These are phyloP conservation scores for Aspergillus sergii DNA, from an alignment of 2,329 filamentous ascomycete genomes.

Conservation along the genomic window DNA sequence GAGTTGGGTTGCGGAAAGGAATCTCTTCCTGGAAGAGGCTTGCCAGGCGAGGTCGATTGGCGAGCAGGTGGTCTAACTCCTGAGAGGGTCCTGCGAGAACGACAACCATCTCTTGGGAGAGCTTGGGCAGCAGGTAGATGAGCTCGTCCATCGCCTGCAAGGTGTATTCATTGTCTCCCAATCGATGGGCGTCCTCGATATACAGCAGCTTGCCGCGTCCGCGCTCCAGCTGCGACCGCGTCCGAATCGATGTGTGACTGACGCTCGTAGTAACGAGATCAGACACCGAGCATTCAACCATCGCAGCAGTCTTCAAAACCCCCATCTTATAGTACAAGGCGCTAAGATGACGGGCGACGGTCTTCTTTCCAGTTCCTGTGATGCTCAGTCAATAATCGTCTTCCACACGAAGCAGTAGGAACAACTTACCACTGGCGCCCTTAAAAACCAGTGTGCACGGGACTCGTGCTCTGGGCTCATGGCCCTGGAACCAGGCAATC, in stretches of 20 bases:
- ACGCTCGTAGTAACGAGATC: conserved; percentile 14
- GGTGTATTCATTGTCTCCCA: conserved; percentile 17
- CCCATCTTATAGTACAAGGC: conserved; percentile 27
- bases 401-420: not conserved
- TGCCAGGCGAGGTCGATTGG: conserved; percentile 20
- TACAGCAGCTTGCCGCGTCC: conserved; percentile 21
- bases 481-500: conserved; percentile 21
- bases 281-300: conserved; percentile 21
- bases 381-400: not conserved
- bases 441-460: conserved; percentile 25
- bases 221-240: conserved; percentile 15
- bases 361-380: conserved; percentile 20
- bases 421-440: conserved; percentile 18
- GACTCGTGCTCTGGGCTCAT: conserved; percentile 16
- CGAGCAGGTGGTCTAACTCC: conserved; percentile 22
- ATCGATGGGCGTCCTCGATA: conserved; percentile 22
- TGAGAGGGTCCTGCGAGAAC: conserved; percentile 20
- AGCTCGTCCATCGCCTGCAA: conserved; percentile 19
- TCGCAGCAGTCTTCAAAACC: conserved; percentile 13
- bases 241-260: conserved; percentile 13
- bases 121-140: conserved; percentile 19
- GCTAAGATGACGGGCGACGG: conserved; percentile 19
- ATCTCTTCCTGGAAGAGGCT: conserved; percentile 25
- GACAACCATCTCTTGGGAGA: conserved; percentile 18
- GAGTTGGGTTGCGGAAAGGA: conserved; percentile 22